Evolutionary conservation across 352 stramenopile species (phyloP).

Genomic region (Globisporangium okanoganense): DNA sequence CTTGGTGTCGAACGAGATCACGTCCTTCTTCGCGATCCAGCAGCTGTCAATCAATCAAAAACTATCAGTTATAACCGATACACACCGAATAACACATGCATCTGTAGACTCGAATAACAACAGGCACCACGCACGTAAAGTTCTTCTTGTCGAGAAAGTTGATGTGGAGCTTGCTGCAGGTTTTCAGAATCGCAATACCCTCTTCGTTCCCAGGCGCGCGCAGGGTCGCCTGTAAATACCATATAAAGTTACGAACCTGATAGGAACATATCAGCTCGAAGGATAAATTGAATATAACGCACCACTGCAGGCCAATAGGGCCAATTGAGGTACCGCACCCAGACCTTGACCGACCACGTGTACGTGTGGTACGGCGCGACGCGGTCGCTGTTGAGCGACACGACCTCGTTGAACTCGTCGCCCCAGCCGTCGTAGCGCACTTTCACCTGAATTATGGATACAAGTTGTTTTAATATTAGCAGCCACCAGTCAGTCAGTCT

Average conservation of each 20-base stretch:
- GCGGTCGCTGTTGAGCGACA: conserved; percentile 47
- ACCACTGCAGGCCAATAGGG: conserved; percentile 73
- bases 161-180: conserved; percentile 37
- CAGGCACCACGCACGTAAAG: conserved; percentile 20
- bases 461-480: not conserved
- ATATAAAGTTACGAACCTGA: not conserved
- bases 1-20: conserved; percentile 32
- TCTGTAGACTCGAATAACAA: not conserved
- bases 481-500: not conserved
- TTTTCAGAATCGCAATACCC: conserved; percentile 34
- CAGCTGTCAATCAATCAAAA: conserved; percentile 22
- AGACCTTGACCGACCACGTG: conserved; percentile 75
- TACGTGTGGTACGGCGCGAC: conserved; percentile 76
- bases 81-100: not conserved
- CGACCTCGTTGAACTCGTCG: conserved; percentile 51
- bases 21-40: conserved; percentile 39
- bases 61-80: not conserved
- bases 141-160: conserved; percentile 51
- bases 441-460: conserved; percentile 40
- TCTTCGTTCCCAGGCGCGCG: conserved; percentile 40
- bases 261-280: not conserved
- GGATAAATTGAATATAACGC: conserved; percentile 7
- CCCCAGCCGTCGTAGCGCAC: conserved; percentile 71
- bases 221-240: conserved; percentile 41
- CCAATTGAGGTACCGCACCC: conserved; percentile 81